phyloP scores from a whole-genome alignment of 2,329 filamentous ascomycete genomes.

The Metarhizium album region DNA sequence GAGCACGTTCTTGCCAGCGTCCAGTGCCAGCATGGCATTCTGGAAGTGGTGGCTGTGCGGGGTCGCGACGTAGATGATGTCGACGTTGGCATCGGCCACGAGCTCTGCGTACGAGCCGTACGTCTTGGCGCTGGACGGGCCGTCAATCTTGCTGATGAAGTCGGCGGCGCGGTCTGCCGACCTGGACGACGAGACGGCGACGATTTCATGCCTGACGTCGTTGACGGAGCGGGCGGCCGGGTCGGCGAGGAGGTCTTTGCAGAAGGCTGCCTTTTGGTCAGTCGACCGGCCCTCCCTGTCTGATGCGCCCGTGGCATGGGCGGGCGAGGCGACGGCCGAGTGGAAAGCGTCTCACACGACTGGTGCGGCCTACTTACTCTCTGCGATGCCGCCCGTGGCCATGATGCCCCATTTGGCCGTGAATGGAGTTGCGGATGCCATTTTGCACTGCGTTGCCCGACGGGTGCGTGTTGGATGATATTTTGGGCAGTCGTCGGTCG shows the following conservation, averaged over 20 bases:
- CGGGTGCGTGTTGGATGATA: not conserved
- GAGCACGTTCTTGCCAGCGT: slow-evolving; percentile 77
- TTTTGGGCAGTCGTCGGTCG: too few species aligned
- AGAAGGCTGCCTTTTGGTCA: slow-evolving; percentile 39
- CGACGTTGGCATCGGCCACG: slow-evolving; percentile 65
- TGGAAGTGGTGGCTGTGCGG: slow-evolving; percentile 92
- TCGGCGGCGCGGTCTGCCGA: slow-evolving; percentile 57
- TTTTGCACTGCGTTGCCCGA: slow-evolving; percentile 9
- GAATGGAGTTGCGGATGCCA: slow-evolving; percentile 31
- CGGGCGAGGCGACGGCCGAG: not conserved
- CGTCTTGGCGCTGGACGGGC: slow-evolving; percentile 55
- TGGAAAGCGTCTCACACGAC: not conserved
- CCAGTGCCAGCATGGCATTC: slow-evolving; percentile 73
- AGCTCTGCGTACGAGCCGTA: slow-evolving; percentile 79
- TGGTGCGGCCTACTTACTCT: slow-evolving; percentile 31
- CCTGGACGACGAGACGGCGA: slow-evolving; percentile 70
- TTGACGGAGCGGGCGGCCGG: slow-evolving; percentile 56
- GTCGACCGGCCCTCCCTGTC: too few species aligned
- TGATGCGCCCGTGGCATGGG: too few species aligned
- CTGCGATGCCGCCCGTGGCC: slow-evolving; percentile 49
- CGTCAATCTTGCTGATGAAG: slow-evolving; percentile 62
- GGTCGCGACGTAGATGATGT: slow-evolving; percentile 82
- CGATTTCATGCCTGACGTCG: slow-evolving; percentile 66
- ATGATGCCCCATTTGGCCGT: slow-evolving; percentile 49
- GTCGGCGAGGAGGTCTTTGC: slow-evolving; percentile 68